phyloP scores from a whole-genome alignment of 345 rosid genomes.

The Pistacia integerrima region DNA sequence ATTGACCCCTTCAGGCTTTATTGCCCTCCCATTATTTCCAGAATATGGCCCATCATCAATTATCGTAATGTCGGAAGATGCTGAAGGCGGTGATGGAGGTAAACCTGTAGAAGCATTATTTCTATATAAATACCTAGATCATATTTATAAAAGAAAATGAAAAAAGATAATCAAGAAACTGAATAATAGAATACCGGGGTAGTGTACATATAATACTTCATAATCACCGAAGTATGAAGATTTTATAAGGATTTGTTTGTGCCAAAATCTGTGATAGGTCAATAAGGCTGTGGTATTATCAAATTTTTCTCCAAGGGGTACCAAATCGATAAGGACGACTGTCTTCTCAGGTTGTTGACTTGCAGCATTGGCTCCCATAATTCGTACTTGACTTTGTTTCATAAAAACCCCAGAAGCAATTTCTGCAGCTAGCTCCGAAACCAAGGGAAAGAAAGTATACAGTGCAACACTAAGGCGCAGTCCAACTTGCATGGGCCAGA shows the following conservation, averaged over 20 bases:
- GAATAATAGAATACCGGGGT: slow-evolving; percentile 52
- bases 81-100: slow-evolving; percentile 86
- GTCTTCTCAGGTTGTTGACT: slow-evolving; percentile 86
- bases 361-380: slow-evolving; percentile 92
- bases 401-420: slow-evolving; percentile 83
- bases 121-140: slow-evolving; percentile 8
- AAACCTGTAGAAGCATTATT: slow-evolving; percentile 51
- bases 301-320: slow-evolving; percentile 77
- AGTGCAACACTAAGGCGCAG: slow-evolving; percentile 76
- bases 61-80: slow-evolving; percentile 52
- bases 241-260: slow-evolving; percentile 68
- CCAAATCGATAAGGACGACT: slow-evolving; percentile 79
- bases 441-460: slow-evolving; percentile 93
- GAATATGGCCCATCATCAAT: slow-evolving; percentile 70
- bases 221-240: slow-evolving; percentile 69
- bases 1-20: slow-evolving; percentile 90
- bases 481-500: slow-evolving; percentile 92
- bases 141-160: not conserved
- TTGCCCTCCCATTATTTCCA: slow-evolving; percentile 53
- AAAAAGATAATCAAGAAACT: not conserved
- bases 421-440: slow-evolving; percentile 82
- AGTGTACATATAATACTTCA: slow-evolving; percentile 79
- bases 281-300: slow-evolving; percentile 76
- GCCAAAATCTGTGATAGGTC: slow-evolving; percentile 86
- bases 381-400: slow-evolving; percentile 95